A percentile compares a stretch with the other conserved stretches of the same genome.
Conservation (phyloP, 495 filamentous ascomycete species). For the Trichoderma reesei region DNA sequence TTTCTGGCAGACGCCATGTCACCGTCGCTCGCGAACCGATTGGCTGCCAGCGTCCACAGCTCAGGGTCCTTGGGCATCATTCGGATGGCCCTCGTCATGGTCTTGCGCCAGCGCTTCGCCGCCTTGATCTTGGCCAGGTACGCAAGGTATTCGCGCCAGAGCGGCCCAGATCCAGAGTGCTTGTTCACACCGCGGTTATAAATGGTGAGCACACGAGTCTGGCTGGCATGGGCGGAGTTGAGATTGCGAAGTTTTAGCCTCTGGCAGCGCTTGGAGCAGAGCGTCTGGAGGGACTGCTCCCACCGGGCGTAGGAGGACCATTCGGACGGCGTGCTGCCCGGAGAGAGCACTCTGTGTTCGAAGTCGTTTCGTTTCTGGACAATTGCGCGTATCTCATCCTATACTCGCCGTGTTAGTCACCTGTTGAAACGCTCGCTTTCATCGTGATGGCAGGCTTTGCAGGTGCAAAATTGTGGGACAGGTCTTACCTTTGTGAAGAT, state of each 20-base stretch:
- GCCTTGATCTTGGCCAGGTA: slow-evolving; percentile 69
- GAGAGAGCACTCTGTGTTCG: slow-evolving; percentile 79
- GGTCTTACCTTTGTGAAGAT: slow-evolving; percentile 65
- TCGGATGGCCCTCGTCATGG: slow-evolving; percentile 67
- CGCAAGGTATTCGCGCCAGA: slow-evolving; percentile 92
- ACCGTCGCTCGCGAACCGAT: slow-evolving; percentile 60
- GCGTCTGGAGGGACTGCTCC: slow-evolving; percentile 78
- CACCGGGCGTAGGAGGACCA: slow-evolving; percentile 82
- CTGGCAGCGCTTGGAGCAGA: slow-evolving; percentile 72
- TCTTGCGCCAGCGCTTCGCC: slow-evolving; percentile 65
- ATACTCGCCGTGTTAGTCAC: slow-evolving; percentile 1
- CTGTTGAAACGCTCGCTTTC: too few species aligned
- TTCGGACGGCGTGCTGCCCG: slow-evolving; percentile 62
- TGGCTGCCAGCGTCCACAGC: slow-evolving; percentile 81
- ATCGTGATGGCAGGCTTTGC: too few species aligned
- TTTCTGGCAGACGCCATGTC: slow-evolving; percentile 74
- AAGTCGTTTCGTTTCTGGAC: slow-evolving; percentile 84
- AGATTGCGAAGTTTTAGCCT: slow-evolving; percentile 61
- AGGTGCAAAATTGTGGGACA: background rate
- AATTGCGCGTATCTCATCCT: slow-evolving; percentile 83
- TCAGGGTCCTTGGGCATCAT: slow-evolving; percentile 76
- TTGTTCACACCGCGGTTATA: slow-evolving; percentile 79
- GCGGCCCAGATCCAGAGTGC: slow-evolving; percentile 66
- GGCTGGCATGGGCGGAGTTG: slow-evolving; percentile 50
- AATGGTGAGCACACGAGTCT: slow-evolving; percentile 77